Evolutionary conservation across 495 filamentous ascomycete genomes (phyloP), one percentile per base, ranked within the genome.

Genomic region (Emericellopsis terricola): DNA sequence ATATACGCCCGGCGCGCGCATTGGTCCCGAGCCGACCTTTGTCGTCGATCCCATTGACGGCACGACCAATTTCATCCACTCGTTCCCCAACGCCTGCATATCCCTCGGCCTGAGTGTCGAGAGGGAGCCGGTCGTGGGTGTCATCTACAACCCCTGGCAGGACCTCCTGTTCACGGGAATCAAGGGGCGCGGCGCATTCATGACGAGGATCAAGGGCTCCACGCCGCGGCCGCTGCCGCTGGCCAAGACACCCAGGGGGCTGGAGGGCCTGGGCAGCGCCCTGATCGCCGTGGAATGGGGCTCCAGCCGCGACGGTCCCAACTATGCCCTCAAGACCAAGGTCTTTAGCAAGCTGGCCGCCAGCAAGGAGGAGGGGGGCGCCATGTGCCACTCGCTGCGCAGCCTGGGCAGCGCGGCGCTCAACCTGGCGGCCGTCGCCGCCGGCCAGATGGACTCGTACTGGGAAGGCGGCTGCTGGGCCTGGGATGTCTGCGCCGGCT

Each of bases 381-480:
- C 67, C 14, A 93, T 94, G 85, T 81, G 89, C 26, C 83, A 89
- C 39, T 68, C 69, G 2, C 49, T 94, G 28, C 57, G 86, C 16
- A 73, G 64, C 45, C 44, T 86, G 43, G 86, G 86, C 1, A 76
- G 66, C 29, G 86, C 86, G 8, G 86, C 84, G 19, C 54, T 94
- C 45, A 93, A 93, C 45, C 47, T 91, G 11, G 89, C 81, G 37
- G 67, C 62, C n/a, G 76, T 85, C 28, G 86, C 86, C 11, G 64
- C 69, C 1, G 87, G 86, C 1, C 68, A 71, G 43, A 41, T 89
- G 19, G 86, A 94, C 56, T 34, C 74, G 19, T 94, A 91, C 44
- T 94, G 87, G 86, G 86, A 94, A 47, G 83, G 81, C 10, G 86
- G 87, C 6, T 87, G 80, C 50, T 94, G 82, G 78, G 81, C 80